Percentiles rank a stretch among this genome's conserved stretches.
phyloP scores from a whole-genome alignment of 495 filamentous ascomycete genomes.

The Neurospora sp. region DNA sequence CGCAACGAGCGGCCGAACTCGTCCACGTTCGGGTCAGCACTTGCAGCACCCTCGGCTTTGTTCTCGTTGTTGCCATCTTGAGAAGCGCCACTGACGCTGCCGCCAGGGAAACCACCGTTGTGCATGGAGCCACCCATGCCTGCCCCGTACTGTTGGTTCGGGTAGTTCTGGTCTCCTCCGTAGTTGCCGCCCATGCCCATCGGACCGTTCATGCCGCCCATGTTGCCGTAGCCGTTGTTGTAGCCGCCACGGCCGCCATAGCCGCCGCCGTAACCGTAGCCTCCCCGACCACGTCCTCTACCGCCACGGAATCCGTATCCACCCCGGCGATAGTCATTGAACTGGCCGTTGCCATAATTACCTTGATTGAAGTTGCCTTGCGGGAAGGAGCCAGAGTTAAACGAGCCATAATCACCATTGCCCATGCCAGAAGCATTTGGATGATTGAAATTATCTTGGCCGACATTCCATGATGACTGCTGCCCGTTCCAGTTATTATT shows the following conservation, averaged over 20 bases:
- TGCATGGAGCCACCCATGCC: slow-evolving; percentile 6
- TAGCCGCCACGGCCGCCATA: slow-evolving; percentile 42
- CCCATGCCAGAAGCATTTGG: slow-evolving; percentile 69
- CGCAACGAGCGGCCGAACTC: slow-evolving; percentile 45
- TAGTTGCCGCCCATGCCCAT: slow-evolving; percentile 26
- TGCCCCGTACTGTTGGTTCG: slow-evolving; percentile 11
- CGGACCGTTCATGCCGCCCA: slow-evolving; percentile 8
- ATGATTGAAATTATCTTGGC: slow-evolving; percentile 56
- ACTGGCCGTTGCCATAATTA: slow-evolving; percentile 51
- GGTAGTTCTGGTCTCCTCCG: slow-evolving; percentile 21
- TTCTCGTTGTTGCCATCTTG: slow-evolving; percentile 1
- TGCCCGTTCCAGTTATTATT: slow-evolving; percentile 56
- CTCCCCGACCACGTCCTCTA: slow-evolving; percentile 53
- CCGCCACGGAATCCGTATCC: slow-evolving; percentile 39
- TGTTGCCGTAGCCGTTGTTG: slow-evolving; percentile 6
- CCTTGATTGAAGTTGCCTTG: slow-evolving; percentile 47
- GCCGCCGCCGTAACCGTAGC: slow-evolving; percentile 36
- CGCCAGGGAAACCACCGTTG: slow-evolving; percentile 4
- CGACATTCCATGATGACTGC: slow-evolving; percentile 64
- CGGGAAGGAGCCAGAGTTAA: slow-evolving; percentile 60
- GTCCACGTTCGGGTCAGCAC: slow-evolving; percentile 31
- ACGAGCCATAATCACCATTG: slow-evolving; percentile 69
- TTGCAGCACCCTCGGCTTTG: slow-evolving; percentile 10
- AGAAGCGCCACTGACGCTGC: slow-evolving; percentile 3
- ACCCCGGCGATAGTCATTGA: slow-evolving; percentile 53